These are phyloP conservation scores for Plenodomus tracheiphilus DNA, from an alignment of 2,329 filamentous ascomycete species.

Conservation along the genomic window DNA sequence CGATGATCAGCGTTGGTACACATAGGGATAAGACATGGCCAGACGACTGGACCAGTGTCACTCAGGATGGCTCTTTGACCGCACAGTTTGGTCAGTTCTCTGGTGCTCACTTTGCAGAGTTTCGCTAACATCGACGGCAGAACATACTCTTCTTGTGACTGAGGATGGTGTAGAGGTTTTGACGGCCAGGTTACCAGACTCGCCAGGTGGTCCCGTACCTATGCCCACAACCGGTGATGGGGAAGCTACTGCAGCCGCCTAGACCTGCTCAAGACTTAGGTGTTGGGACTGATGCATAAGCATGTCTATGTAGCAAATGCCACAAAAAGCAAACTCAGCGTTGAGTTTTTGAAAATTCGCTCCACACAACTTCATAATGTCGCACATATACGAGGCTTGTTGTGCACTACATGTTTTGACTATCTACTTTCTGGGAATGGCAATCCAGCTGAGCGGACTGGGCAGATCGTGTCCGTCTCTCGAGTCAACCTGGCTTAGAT, in stretches of 20 bases:
- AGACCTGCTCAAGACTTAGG: neutral
- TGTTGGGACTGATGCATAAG: neutral
- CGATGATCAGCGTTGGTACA: conserved; percentile 93
- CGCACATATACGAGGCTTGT: neutral
- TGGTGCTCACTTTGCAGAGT: neutral
- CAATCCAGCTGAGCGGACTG: neutral
- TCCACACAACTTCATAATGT: neutral
- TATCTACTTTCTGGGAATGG: neutral
- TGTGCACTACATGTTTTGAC: neutral
- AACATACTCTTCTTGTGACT: conserved; percentile 83
- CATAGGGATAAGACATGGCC: conserved; percentile 96
- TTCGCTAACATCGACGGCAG: conserved; percentile 45
- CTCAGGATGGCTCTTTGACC: conserved; percentile 82
- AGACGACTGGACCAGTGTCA: conserved; percentile 97
- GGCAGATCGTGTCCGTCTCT: neutral
- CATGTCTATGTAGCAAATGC: neutral
- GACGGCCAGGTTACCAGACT: conserved; percentile 72
- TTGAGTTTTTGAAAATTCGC: neutral
- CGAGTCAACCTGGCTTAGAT: neutral
- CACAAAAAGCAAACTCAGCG: neutral
- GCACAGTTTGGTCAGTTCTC: conserved; percentile 80
- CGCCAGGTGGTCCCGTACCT: conserved; percentile 72
- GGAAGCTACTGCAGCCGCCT: conserved; percentile 23
- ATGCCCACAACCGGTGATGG: conserved; percentile 52
- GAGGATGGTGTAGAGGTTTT: conserved; percentile 80